Percentiles rank a stretch among this genome's conserved stretches.
phyloP scores from a whole-genome alignment of 805 yeast genomes.

The Nakazawaea peltata region DNA sequence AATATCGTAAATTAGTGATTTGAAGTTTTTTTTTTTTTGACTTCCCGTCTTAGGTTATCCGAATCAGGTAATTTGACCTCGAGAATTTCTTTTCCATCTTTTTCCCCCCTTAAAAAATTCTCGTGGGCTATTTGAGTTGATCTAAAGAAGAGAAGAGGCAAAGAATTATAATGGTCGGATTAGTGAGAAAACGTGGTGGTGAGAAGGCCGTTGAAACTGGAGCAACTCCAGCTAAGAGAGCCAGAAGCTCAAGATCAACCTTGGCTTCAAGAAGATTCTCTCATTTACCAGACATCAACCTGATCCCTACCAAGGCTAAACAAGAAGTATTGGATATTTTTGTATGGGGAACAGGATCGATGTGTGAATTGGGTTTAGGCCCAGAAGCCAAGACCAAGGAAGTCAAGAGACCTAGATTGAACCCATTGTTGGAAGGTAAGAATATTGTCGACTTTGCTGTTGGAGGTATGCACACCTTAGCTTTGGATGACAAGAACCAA shows the following conservation, averaged over 20 bases:
- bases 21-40: background rate
- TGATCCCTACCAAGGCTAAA: slow-evolving; percentile 24
- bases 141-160: too few species aligned
- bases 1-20: background rate
- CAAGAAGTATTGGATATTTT: slow-evolving; percentile 60
- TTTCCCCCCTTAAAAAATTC: too few species aligned
- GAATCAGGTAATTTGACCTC: too few species aligned
- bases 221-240: slow-evolving; percentile 7
- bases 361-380: slow-evolving; percentile 98
- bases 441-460: slow-evolving; percentile 82
- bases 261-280: slow-evolving; percentile 42
- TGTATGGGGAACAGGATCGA: slow-evolving; percentile 95
- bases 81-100: background rate
- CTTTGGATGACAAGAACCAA: slow-evolving; percentile 63
- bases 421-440: slow-evolving; percentile 65
- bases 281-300: slow-evolving; percentile 39
- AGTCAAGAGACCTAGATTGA: slow-evolving; percentile 92
- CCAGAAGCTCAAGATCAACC: slow-evolving; percentile 7
- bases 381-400: slow-evolving; percentile 88
- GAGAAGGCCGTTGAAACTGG: background rate
- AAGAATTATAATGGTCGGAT: slow-evolving; percentile 10
- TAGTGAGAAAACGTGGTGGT: slow-evolving; percentile 9
- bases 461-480: slow-evolving; percentile 94
- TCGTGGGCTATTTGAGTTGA: too few species aligned
- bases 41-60: too few species aligned